Evolutionary conservation across 2,329 filamentous ascomycete species (phyloP).

Genomic region (Dactylella cylindrospora): DNA sequence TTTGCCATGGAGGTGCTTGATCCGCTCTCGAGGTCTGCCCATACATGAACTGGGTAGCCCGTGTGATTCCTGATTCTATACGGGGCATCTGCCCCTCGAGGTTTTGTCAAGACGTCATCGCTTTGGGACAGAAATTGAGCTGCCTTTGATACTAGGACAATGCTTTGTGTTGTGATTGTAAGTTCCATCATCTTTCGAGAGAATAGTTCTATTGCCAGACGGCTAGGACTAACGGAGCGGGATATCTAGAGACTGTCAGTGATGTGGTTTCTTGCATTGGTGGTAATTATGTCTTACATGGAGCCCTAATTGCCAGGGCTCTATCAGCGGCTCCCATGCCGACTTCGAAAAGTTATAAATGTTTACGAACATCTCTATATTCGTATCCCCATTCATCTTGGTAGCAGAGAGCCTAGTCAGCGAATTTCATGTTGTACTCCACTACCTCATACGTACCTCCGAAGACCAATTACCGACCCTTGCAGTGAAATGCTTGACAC

Average conservation of each 20-base stretch:
- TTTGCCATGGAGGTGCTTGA: slow-evolving; percentile 59
- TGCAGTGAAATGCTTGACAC: slow-evolving; percentile 83
- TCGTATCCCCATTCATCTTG: slow-evolving; percentile 79
- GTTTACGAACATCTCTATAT: slow-evolving; percentile 91
- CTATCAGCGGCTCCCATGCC: slow-evolving; percentile 92
- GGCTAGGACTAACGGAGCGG: slow-evolving; percentile 61
- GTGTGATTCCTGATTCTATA: slow-evolving; percentile 95
- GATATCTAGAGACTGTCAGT: slow-evolving; percentile 45
- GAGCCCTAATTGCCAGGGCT: slow-evolving; percentile 94
- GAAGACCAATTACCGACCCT: slow-evolving; percentile 84
- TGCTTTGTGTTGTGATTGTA: slow-evolving; percentile 88
- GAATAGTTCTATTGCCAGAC: slow-evolving; percentile 78
- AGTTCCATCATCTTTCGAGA: slow-evolving; percentile 90
- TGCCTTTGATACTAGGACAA: slow-evolving; percentile 89
- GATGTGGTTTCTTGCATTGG: not conserved
- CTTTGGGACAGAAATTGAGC: slow-evolving; percentile 84
- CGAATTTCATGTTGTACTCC: not conserved
- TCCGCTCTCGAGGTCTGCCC: slow-evolving; percentile 57
- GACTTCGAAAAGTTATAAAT: slow-evolving; percentile 99
- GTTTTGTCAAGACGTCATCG: slow-evolving; percentile 90
- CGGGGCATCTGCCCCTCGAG: slow-evolving; percentile 84
- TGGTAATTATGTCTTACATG: slow-evolving; percentile 70
- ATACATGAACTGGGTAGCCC: slow-evolving; percentile 83
- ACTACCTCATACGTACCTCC: slow-evolving; percentile 41
- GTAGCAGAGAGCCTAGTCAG: slow-evolving; percentile 9